phyloP scores from a whole-genome alignment of 2,329 filamentous ascomycete genomes.

The Ilyonectria robusta region DNA sequence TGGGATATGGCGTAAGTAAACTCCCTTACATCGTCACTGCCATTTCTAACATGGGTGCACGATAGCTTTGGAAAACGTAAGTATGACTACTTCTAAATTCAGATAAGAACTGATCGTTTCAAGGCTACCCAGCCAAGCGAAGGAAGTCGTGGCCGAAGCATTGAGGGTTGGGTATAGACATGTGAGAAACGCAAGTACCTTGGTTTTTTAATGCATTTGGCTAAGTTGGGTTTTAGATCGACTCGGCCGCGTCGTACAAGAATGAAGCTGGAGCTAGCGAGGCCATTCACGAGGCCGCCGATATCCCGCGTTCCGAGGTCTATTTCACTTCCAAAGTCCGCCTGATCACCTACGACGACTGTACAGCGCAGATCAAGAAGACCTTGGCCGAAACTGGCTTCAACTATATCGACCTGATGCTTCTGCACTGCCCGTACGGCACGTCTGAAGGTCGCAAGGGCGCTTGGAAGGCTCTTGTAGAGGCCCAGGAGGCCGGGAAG shows the following conservation, averaged over 20 bases:
- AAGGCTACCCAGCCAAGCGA: neutral
- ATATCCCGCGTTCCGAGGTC: neutral
- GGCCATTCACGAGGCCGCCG: neutral
- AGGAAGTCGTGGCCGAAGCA: neutral
- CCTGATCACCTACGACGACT: neutral
- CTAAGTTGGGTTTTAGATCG: neutral
- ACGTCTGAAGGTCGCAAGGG: constrained; percentile 69
- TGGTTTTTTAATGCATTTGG: neutral
- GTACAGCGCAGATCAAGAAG: neutral
- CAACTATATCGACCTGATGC: constrained; percentile 78
- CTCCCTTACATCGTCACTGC: neutral
- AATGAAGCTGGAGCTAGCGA: neutral
- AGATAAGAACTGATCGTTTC: neutral
- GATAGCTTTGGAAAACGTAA: neutral
- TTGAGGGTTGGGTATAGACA: neutral
- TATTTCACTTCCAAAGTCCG: neutral
- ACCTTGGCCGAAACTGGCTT: neutral
- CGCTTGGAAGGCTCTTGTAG: constrained; percentile 78
- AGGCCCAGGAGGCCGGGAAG: constrained; percentile 70
- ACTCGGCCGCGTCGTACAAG: neutral
- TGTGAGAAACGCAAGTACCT: neutral
- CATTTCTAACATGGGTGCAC: neutral
- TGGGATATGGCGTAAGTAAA: neutral
- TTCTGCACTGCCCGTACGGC: constrained; percentile 75
- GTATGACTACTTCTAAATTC: neutral